Evolutionary conservation across 164 flowering plant genomes (phyloP).

Genomic region (Cinnamomum chago): DNA sequence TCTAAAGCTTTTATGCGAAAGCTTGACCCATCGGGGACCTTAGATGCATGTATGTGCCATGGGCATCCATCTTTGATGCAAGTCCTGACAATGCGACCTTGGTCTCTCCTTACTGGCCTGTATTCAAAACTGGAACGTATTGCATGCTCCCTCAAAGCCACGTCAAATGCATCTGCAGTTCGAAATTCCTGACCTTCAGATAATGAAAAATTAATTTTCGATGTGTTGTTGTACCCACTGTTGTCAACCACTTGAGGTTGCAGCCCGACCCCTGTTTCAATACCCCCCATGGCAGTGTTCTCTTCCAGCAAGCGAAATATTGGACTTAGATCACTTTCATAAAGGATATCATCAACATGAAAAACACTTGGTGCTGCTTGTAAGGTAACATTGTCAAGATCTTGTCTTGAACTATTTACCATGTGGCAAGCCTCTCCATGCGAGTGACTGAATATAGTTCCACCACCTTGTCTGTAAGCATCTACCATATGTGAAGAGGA

Average conservation of each 20-base stretch:
- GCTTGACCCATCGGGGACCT: neutral
- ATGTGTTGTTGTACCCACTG: neutral
- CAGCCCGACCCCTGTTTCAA: neutral
- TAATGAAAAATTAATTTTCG: neutral
- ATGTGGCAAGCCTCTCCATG: too few relatives aligned
- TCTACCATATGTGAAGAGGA: neutral
- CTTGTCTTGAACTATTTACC: too few relatives aligned
- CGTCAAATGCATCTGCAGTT: neutral
- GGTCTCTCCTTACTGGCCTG: neutral
- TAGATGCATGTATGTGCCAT: slow-evolving; percentile 5
- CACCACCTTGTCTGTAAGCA: neutral
- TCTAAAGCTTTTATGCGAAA: neutral
- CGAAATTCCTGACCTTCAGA: slow-evolving; percentile 2
- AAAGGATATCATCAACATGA: neutral
- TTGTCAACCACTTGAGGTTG: neutral
- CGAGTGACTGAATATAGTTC: too few relatives aligned
- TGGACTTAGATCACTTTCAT: neutral
- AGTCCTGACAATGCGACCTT: neutral
- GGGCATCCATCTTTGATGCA: neutral
- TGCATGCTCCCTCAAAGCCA: neutral
- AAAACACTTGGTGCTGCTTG: neutral
- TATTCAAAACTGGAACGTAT: neutral
- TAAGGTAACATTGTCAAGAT: too few relatives aligned
- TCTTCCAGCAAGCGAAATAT: neutral
- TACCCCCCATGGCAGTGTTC: too few relatives aligned